Percentiles rank a stretch among this genome's conserved stretches.
phyloP scores from a whole-genome alignment of 2,329 filamentous ascomycete species.

The Pestalotiopsis fici region DNA sequence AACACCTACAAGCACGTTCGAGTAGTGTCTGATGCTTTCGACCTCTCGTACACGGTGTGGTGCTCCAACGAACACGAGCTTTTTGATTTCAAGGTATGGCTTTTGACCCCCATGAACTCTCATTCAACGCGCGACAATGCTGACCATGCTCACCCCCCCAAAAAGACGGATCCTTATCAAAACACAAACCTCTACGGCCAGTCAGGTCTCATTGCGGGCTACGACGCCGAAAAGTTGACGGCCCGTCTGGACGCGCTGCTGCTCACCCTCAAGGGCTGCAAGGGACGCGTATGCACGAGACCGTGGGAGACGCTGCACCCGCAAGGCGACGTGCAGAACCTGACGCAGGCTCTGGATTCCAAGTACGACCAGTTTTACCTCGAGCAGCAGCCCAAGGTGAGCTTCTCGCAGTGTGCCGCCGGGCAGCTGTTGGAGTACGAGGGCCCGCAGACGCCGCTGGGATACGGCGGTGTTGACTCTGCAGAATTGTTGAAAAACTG shows the following conservation, averaged over 20 bases:
- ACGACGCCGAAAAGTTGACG: conserved; percentile 39
- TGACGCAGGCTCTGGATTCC: conserved; percentile 51
- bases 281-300: conserved; percentile 49
- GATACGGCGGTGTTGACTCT: background rate
- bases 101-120: background rate
- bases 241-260: conserved; percentile 53
- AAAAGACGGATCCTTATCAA: conserved; percentile 42
- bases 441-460: conserved; percentile 32
- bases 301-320: conserved; percentile 64
- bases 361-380: conserved; percentile 55
- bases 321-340: conserved; percentile 46
- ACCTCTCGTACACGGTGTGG: conserved; percentile 52
- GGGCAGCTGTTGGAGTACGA: conserved; percentile 60
- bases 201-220: conserved; percentile 27
- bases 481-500: background rate
- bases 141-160: background rate
- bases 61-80: conserved; percentile 68
- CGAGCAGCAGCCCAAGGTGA: conserved; percentile 45
- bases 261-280: conserved; percentile 63
- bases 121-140: background rate
- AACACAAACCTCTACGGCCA: conserved; percentile 42
- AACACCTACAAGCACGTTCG: conserved; percentile 50
- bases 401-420: conserved; percentile 52
- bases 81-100: conserved; percentile 58
- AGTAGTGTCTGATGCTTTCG: conserved; percentile 25